Evolutionary conservation across 345 rosid genomes (phyloP).

Genomic region (Conringia planisiliqua): DNA sequence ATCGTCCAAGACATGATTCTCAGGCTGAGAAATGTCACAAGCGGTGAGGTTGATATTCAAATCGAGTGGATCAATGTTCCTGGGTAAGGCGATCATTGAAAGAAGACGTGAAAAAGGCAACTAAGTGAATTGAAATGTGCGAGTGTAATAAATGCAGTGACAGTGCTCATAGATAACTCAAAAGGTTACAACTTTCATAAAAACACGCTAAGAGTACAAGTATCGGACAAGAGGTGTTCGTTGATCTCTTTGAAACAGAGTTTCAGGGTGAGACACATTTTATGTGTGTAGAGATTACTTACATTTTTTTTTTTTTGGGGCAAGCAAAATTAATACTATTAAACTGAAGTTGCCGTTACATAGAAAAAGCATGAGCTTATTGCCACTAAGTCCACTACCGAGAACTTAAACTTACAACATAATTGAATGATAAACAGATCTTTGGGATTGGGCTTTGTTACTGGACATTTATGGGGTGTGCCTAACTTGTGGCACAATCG

Average conservation of each 20-base stretch:
- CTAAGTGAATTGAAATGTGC: not conserved
- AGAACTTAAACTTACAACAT: no score
- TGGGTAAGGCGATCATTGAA: not conserved
- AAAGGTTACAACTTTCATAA: not conserved
- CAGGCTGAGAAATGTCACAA: constrained; percentile 47
- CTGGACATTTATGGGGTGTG: no score
- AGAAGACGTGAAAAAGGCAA: not conserved
- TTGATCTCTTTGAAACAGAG: not conserved
- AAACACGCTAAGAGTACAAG: not conserved
- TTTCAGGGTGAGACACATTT: not conserved
- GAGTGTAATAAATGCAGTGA: not conserved
- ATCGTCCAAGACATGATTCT: constrained; percentile 54
- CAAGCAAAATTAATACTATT: no score
- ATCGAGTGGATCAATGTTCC: constrained; percentile 51
- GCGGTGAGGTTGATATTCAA: constrained; percentile 59
- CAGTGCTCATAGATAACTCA: not conserved
- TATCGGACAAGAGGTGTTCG: not conserved
- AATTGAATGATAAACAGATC: no score
- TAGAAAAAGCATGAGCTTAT: no score
- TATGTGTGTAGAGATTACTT: no score
- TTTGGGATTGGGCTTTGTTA: no score
- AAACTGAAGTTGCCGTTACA: no score
- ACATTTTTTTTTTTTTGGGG: no score
- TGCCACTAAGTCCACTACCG: no score
- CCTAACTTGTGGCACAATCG: no score